These are phyloP conservation scores for Fusarium sp. DNA, from an alignment of 2,329 filamentous ascomycete species.

Conservation along the genomic window DNA sequence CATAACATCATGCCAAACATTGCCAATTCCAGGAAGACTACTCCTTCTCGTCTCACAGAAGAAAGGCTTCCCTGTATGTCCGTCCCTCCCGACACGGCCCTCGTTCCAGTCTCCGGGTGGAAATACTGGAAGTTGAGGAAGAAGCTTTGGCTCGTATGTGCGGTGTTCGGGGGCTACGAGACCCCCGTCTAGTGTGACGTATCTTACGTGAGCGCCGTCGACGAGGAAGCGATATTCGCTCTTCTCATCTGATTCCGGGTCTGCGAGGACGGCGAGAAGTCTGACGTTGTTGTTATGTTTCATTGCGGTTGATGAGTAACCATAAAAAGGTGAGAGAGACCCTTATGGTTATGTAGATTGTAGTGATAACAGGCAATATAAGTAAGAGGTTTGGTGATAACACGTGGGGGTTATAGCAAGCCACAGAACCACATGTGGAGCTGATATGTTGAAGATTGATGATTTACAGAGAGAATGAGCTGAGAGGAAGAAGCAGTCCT, in stretches of 20 bases:
- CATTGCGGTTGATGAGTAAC: slow-evolving; percentile 12
- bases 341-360: not conserved
- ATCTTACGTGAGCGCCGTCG: slow-evolving; percentile 54
- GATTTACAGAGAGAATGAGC: not conserved
- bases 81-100: slow-evolving; percentile 50
- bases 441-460: not conserved
- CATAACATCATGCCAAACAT: slow-evolving; percentile 51
- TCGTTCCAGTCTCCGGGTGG: slow-evolving; percentile 57
- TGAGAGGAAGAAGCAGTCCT: not conserved
- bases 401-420: slow-evolving; percentile 6
- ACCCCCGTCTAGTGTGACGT: slow-evolving; percentile 55
- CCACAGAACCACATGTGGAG: not conserved
- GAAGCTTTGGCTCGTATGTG: slow-evolving; percentile 50
- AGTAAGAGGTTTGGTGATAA: not conserved
- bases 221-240: slow-evolving; percentile 56
- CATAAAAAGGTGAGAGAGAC: not conserved
- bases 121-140: slow-evolving; percentile 53
- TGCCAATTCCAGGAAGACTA: slow-evolving; percentile 49
- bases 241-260: slow-evolving; percentile 42
- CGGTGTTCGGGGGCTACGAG: slow-evolving; percentile 50
- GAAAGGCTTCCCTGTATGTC: slow-evolving; percentile 39
- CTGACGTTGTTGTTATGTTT: slow-evolving; percentile 41
- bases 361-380: not conserved
- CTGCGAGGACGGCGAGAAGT: slow-evolving; percentile 45
- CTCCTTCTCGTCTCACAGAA: slow-evolving; percentile 46